These are phyloP conservation scores for Keithomyces neogunnii DNA, from an alignment of 2,329 filamentous ascomycete genomes.

Conservation along the genomic window DNA sequence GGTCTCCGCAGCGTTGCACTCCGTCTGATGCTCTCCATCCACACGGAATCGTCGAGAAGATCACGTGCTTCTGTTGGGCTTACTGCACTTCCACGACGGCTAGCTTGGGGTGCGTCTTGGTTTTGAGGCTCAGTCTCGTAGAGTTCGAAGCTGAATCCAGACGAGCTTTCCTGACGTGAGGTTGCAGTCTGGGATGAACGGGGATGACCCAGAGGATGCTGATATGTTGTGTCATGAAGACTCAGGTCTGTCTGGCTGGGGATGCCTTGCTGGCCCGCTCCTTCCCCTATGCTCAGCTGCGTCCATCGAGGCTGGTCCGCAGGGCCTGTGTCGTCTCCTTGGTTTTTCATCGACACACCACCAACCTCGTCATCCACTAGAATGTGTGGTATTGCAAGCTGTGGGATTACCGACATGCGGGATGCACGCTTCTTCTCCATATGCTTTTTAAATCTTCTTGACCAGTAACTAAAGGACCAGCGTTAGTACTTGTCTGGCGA, in stretches of 20 bases:
- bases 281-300: slow-evolving; percentile 10
- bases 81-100: slow-evolving; percentile 59
- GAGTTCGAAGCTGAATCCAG: slow-evolving; percentile 52
- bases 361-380: slow-evolving; percentile 73
- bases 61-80: slow-evolving; percentile 72
- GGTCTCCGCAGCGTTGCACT: slow-evolving; percentile 64
- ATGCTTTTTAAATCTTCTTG: slow-evolving; percentile 69
- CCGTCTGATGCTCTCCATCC: slow-evolving; percentile 85
- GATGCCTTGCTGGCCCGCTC: background rate
- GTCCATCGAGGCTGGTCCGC: slow-evolving; percentile 8
- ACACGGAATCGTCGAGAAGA: slow-evolving; percentile 80
- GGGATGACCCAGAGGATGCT: slow-evolving; percentile 48
- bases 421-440: slow-evolving; percentile 64
- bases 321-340: background rate
- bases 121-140: slow-evolving; percentile 32
- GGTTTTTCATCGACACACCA: slow-evolving; percentile 15
- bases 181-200: slow-evolving; percentile 34
- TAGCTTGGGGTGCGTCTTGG: slow-evolving; percentile 29
- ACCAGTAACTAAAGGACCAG: slow-evolving; percentile 55
- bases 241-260: slow-evolving; percentile 33
- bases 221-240: slow-evolving; percentile 18
- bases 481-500: background rate
- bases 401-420: slow-evolving; percentile 69
- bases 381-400: slow-evolving; percentile 82
- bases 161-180: slow-evolving; percentile 35